phyloP scores from a whole-genome alignment of 495 filamentous ascomycete species.

The Penicillium waksmanii region DNA sequence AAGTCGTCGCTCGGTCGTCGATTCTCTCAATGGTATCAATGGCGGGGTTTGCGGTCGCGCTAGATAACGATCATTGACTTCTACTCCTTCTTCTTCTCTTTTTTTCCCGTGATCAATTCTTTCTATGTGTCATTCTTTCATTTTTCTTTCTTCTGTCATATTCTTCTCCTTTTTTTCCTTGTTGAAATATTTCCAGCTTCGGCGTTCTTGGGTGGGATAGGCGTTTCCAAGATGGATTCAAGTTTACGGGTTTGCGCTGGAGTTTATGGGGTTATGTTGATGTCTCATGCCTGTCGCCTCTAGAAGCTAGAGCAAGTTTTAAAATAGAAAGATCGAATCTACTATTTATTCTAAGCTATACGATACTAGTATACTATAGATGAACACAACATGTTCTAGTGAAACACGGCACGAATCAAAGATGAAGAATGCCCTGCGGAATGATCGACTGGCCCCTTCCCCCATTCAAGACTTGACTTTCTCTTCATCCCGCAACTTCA shows the following conservation, averaged over 20 bases:
- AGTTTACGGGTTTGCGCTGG: background rate
- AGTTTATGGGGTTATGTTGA: background rate
- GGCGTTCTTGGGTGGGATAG: slow-evolving; percentile 20
- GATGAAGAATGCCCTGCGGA: slow-evolving; percentile 20
- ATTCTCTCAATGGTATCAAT: slow-evolving; percentile 41
- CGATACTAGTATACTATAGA: background rate
- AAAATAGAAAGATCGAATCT: background rate
- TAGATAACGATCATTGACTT: slow-evolving; percentile 17
- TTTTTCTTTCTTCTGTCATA: slow-evolving; percentile 9
- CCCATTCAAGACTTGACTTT: slow-evolving; percentile 7
- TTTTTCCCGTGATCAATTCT: background rate
- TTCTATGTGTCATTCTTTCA: background rate
- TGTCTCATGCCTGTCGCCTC: slow-evolving; percentile 3
- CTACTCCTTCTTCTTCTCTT: slow-evolving; percentile 10
- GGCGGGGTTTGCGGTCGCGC: slow-evolving; percentile 33
- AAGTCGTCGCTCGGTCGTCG: slow-evolving; percentile 34
- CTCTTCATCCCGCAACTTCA: slow-evolving; percentile 6
- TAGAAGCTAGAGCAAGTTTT: background rate
- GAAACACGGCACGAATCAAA: slow-evolving; percentile 3
- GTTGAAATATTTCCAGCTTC: slow-evolving; percentile 21
- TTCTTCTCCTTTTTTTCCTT: background rate
- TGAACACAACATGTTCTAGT: slow-evolving; percentile 11
- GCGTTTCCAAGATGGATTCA: background rate
- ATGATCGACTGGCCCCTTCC: slow-evolving; percentile 28
- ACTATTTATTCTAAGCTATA: background rate